phyloP scores from a whole-genome alignment of 192 early-diverging fungal species.

The Coemansia sp. region DNA sequence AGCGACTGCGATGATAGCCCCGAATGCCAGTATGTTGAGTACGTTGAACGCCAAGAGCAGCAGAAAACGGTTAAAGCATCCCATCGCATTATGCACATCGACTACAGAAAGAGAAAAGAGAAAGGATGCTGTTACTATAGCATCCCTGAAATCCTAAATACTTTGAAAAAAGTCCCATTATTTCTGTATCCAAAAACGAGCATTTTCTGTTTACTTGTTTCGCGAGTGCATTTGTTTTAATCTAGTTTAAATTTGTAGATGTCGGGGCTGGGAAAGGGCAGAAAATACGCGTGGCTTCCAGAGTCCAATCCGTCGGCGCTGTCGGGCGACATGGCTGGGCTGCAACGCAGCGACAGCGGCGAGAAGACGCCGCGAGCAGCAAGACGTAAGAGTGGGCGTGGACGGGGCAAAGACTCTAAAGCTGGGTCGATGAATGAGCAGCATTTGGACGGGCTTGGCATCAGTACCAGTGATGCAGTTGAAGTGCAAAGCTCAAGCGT shows the following conservation, averaged over 20 bases:
- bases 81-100: conserved; percentile 27
- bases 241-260: conserved; percentile 3
- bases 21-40: conserved; percentile 49
- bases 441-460: not conserved
- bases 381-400: not conserved
- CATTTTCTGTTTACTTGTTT: too few relatives aligned
- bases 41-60: conserved; percentile 51
- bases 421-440: not conserved
- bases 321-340: conserved; percentile 27
- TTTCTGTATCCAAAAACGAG: too few relatives aligned
- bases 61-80: conserved; percentile 44
- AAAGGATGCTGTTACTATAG: not conserved
- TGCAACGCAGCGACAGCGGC: conserved; percentile 19
- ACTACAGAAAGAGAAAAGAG: not conserved
- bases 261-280: conserved; percentile 38
- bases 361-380: conserved; percentile 19
- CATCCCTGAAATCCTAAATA: too few relatives aligned
- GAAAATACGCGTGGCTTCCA: conserved; percentile 55
- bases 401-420: conserved; percentile 9
- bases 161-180: too few relatives aligned
- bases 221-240: not conserved
- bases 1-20: conserved; percentile 43
- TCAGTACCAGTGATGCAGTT: not conserved
- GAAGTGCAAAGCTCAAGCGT: not conserved
- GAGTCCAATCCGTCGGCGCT: conserved; percentile 49